These are phyloP conservation scores for Ustilago tritici DNA, from an alignment of 1,284 basidiomycete species.

Conservation along the genomic window DNA sequence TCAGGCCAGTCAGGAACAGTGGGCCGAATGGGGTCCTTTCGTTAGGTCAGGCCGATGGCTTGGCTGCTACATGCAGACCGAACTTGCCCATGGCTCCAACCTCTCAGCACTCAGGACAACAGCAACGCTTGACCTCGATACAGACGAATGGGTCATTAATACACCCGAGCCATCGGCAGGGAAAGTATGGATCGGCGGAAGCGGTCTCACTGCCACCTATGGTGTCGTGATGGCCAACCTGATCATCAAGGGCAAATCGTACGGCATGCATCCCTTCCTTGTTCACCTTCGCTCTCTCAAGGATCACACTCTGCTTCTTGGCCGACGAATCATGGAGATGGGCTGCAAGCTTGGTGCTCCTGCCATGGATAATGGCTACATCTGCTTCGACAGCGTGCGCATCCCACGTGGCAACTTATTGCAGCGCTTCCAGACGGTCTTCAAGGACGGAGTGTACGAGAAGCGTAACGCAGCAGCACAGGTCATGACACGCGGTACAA, in stretches of 20 bases:
- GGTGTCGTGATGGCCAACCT: constrained; percentile 60
- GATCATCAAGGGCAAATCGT: constrained; percentile 47
- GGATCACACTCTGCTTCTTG: constrained; percentile 51
- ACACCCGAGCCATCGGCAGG: constrained; percentile 53
- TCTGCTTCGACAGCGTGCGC: constrained; percentile 48
- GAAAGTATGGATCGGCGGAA: constrained; percentile 60
- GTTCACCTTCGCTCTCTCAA: constrained; percentile 54
- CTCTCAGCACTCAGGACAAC: constrained; percentile 58
- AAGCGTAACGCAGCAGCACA: constrained; percentile 51
- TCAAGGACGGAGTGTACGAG: constrained; percentile 48
- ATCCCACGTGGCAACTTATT: constrained; percentile 52
- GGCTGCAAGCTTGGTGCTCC: constrained; percentile 57
- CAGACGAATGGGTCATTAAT: constrained; percentile 54
- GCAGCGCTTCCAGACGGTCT: constrained; percentile 54
- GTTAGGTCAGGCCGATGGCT: constrained; percentile 52
- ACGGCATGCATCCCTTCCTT: constrained; percentile 63
- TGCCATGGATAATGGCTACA: constrained; percentile 60
- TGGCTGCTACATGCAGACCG: constrained; percentile 61
- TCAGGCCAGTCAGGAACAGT: constrained; percentile 54
- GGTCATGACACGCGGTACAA: constrained; percentile 57
- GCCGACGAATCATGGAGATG: constrained; percentile 54
- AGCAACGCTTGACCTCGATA: constrained; percentile 45
- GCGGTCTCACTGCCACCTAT: constrained; percentile 57
- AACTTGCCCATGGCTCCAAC: constrained; percentile 59
- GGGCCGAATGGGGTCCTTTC: constrained; percentile 52